phyloP scores from a whole-genome alignment of 169 alveolate species.

The Theileria orientalis region DNA sequence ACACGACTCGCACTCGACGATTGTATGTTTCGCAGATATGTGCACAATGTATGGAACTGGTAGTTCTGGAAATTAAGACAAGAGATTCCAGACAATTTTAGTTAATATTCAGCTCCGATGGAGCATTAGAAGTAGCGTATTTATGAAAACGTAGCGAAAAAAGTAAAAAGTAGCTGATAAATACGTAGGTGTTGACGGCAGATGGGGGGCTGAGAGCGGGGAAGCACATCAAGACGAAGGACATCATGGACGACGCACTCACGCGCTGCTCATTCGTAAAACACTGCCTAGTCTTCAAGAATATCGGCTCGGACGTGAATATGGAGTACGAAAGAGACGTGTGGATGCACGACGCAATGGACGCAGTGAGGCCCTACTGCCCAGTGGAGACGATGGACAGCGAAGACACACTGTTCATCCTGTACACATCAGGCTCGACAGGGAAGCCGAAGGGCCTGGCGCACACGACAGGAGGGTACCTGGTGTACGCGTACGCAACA shows the following conservation, averaged over 20 bases:
- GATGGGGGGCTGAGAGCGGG: conserved; percentile 54
- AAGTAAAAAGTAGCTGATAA: too few species aligned
- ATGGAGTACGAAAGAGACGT: conserved; percentile 77
- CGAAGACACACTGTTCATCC: conserved; percentile 90
- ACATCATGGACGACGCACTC: conserved; percentile 59
- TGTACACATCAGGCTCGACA: conserved; percentile 96
- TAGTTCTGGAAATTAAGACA: too few species aligned
- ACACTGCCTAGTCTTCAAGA: conserved; percentile 37
- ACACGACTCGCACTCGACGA: conserved; percentile 80
- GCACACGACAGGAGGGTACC: conserved; percentile 91
- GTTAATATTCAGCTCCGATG: too few species aligned
- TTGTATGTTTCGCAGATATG: conserved; percentile 18
- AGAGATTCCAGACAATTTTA: too few species aligned
- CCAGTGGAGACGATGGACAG: conserved; percentile 92
- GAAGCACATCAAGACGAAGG: conserved; percentile 56
- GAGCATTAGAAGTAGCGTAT: neutral
- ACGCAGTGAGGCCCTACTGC: conserved; percentile 86
- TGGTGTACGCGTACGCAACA: conserved; percentile 87
- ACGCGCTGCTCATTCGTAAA: conserved; percentile 37
- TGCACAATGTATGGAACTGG: neutral
- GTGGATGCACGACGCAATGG: conserved; percentile 81
- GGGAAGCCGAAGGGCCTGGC: conserved; percentile 96
- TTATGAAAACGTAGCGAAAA: too few species aligned
- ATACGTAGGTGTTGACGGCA: conserved; percentile 36
- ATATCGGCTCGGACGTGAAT: conserved; percentile 60